A percentile compares a stretch with the other conserved stretches of the same genome.
Conservation (phyloP, 345 rosid genomes). For the Garcia nutans region DNA sequence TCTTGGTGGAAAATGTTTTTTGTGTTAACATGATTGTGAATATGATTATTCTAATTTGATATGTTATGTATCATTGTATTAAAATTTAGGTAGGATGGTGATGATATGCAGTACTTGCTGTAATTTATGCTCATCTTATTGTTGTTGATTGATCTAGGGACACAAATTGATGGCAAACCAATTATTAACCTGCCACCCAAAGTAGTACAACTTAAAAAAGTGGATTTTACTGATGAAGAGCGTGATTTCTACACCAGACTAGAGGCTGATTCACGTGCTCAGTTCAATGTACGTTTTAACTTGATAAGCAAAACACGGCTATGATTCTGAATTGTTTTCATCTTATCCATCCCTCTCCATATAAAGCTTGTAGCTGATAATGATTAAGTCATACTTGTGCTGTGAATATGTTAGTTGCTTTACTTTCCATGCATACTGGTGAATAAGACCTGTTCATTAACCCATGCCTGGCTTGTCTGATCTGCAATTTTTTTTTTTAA, state of each 20-base stretch:
- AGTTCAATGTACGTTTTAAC: conserved; percentile 60
- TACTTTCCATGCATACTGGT: background rate
- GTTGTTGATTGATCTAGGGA: conserved; percentile 44
- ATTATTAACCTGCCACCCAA: conserved; percentile 83
- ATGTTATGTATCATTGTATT: conserved; percentile 5
- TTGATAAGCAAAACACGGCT: background rate
- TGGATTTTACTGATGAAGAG: conserved; percentile 79
- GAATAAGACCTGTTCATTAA: no score
- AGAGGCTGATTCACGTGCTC: conserved; percentile 83
- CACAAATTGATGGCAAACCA: conserved; percentile 87
- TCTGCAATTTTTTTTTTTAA: no score
- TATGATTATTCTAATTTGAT: background rate
- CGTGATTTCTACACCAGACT: conserved; percentile 79
- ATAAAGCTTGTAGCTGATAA: background rate
- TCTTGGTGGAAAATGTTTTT: background rate
- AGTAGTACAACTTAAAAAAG: conserved; percentile 64
- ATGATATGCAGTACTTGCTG: conserved; percentile 13
- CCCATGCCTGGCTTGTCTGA: no score
- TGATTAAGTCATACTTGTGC: background rate
- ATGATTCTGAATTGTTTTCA: background rate
- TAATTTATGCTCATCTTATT: conserved; percentile 11
- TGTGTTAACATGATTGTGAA: background rate
- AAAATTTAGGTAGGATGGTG: conserved; percentile 17
- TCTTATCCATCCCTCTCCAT: background rate
- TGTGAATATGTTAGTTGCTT: background rate